Percentiles rank a stretch among this genome's conserved stretches.
phyloP scores from a whole-genome alignment of 495 filamentous ascomycete species.

The Tuber aestivum region DNA sequence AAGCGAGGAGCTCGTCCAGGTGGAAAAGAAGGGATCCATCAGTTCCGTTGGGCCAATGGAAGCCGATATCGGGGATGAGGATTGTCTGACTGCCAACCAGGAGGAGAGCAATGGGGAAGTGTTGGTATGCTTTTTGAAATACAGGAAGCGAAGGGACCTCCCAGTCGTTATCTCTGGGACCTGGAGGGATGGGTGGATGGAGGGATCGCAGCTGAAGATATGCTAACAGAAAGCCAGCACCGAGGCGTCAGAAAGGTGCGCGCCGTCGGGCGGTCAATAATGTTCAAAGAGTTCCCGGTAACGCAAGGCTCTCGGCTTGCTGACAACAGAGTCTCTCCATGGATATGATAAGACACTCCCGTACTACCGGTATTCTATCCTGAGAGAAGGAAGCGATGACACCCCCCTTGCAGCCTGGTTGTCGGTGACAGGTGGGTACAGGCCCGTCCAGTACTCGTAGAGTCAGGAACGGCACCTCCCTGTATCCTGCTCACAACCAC shows the following conservation, averaged over 20 bases:
- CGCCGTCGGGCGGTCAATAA: not conserved
- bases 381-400: not conserved
- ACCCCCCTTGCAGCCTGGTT: not conserved
- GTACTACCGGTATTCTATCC: not conserved
- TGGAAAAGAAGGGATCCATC: constrained; percentile 1
- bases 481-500: no score
- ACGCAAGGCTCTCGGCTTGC: not conserved
- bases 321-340: not conserved
- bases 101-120: not conserved
- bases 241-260: not conserved
- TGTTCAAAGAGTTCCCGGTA: not conserved
- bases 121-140: not conserved
- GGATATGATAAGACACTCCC: not conserved
- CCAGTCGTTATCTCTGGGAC: not conserved
- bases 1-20: not conserved
- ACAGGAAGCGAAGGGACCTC: not conserved
- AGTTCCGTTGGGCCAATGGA: not conserved
- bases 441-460: no score
- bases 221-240: not conserved
- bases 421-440: not conserved
- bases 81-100: not conserved
- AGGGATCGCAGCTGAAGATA: not conserved
- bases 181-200: not conserved
- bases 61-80: not conserved
- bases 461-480: no score